phyloP scores from a whole-genome alignment of 345 rosid species.

The Adansonia digitata region DNA sequence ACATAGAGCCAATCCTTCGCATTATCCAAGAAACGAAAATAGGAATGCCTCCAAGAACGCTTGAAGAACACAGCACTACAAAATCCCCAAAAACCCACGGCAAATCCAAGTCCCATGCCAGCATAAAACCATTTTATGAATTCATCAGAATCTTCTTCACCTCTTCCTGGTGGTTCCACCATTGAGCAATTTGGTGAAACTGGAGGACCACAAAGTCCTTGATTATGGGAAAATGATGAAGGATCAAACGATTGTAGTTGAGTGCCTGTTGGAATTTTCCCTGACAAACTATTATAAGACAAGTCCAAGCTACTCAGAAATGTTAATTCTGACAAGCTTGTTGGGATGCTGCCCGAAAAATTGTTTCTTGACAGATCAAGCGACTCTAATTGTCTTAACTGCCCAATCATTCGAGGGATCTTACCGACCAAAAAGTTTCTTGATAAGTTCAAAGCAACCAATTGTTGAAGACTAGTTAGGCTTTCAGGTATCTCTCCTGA shows the following conservation, averaged over 20 bases:
- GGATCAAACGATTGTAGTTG: constrained; percentile 12
- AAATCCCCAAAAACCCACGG: not conserved
- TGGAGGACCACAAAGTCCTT: not conserved
- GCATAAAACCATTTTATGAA: not conserved
- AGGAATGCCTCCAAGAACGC: not conserved
- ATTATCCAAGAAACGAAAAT: not conserved
- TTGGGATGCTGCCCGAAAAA: constrained; percentile 30
- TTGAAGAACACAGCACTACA: not conserved
- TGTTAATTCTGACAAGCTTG: not conserved
- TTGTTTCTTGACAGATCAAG: constrained; percentile 32
- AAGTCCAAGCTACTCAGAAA: constrained; percentile 1
- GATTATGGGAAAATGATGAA: not conserved
- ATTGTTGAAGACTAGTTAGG: constrained; percentile 12
- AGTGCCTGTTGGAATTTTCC: constrained; percentile 10
- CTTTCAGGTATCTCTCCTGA: constrained; percentile 28
- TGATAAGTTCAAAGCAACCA: constrained; percentile 17
- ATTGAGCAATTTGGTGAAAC: not conserved
- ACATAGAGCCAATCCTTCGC: not conserved
- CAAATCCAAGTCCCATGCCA: not conserved
- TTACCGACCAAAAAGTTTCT: constrained; percentile 1
- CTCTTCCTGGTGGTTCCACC: not conserved
- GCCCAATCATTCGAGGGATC: constrained; percentile 24
- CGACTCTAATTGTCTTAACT: constrained; percentile 7
- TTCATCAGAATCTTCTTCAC: not conserved
- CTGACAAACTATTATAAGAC: constrained; percentile 11